Evolutionary conservation across 2,329 filamentous ascomycete species (phyloP).

Genomic region (Neofusicoccum umdonicola): DNA sequence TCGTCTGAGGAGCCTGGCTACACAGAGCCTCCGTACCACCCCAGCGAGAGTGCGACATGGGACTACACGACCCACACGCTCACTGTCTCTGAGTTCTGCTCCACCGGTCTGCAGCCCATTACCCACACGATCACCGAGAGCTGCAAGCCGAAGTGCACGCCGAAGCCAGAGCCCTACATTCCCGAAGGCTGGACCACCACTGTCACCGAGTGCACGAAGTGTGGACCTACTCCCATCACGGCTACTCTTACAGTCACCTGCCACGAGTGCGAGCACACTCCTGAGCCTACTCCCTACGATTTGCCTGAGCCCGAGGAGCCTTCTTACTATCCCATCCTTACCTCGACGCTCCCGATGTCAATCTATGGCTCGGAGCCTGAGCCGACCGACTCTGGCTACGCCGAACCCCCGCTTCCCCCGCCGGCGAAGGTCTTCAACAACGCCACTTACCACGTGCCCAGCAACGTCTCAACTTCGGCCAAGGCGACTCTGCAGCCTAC

Average conservation of each 20-base stretch:
- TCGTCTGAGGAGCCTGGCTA: neutral
- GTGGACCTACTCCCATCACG: neutral
- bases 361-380: neutral
- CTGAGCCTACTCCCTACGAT: neutral
- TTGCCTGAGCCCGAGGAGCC: neutral
- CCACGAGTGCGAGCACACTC: neutral
- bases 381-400: neutral
- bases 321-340: neutral
- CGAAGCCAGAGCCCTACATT: neutral
- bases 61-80: neutral
- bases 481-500: neutral
- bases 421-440: neutral
- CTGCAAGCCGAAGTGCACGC: neutral
- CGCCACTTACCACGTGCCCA: neutral
- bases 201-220: neutral
- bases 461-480: neutral
- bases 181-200: neutral
- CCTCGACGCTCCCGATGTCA: neutral
- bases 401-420: neutral
- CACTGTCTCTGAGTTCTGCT: constrained; percentile 8
- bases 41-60: neutral
- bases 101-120: neutral
- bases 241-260: constrained; percentile 1
- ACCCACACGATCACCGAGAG: neutral
- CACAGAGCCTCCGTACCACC: neutral